Base-by-base conservation (phyloP, 2,329 filamentous ascomycete genomes). In the Ophiostoma sp. region DNA sequence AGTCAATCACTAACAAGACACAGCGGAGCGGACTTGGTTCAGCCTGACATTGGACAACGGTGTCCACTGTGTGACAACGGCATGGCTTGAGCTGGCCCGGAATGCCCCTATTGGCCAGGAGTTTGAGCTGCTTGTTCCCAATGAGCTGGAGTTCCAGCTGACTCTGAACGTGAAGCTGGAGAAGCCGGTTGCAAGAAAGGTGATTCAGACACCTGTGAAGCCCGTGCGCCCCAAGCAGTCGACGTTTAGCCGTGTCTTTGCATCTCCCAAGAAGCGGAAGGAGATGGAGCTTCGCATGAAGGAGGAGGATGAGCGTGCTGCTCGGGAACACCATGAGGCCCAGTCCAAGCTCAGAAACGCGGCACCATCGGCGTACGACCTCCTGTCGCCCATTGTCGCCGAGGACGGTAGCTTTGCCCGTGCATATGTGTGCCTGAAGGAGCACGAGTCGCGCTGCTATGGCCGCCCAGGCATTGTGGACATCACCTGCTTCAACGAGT, bases 91-190 rank as follows among this genome's bases (percentile, higher is more conserved):
- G 77, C 83, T 99, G 70, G 93, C 92, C 27, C 90, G 91, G 73
- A 94, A 91, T 70, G 94, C 95, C 2, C 93, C 95, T 0, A 98
- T 99, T 73, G 95, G 94, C 6, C 95, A 99, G 76, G 95, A 99
- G 77, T 99, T 99, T 74, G 95, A 99, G 80, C 87, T 99, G 62
- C 93, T 98, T 44, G 95, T 99, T 40, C 89, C 96, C 65, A 95
- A 97, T 73, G 95, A 99, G 74, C 87, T 99, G n/a, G 95, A 99
- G 78, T 99, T 99, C 80, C 95, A 99, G 79, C 86, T 99, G 52
- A 98, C 95, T 0, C 85, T 99, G 14, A 96, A 97, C 73, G 96
- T 96, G 72, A 97, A 97, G 81, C 84, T 98, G 38, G 90, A 93
- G 72, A 91, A 93, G 75, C 91, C 91, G 5, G 87, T 89, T 40